Base-by-base conservation (phyloP, 805 yeast genomes). In the Cyberlindnera japonica region DNA sequence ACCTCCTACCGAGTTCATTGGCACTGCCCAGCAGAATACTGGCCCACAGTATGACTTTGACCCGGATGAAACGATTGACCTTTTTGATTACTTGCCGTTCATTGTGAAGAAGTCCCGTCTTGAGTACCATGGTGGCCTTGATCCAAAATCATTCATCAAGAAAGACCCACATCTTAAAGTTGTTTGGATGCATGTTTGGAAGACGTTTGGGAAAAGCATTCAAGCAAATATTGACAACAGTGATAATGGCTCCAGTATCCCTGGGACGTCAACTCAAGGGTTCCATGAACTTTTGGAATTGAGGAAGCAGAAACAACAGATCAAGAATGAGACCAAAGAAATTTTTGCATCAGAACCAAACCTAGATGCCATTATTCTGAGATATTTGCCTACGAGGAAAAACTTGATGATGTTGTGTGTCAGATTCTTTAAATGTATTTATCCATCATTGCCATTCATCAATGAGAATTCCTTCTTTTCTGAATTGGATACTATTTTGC, bases 81-180 rank as follows among this genome's bases (percentile, higher is more conserved):
- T 75, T 24, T 70, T 65, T 44, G 74, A 72, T 2, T 65, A 64
- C 47, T 47, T 67, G 4, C 71, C 82, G 0, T 62, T 74, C 40
- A 57, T 67, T 37, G 45, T 65, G 14, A 64, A 63, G 20, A 68
- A 64, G 35, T 59, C 68, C 4, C 57, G 75, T 31, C 57, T 70
- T 23, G 64, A 66, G 43, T 68, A 69, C 48, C 71, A 67, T 55
- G 83, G 82, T 1, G 77, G 82, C 0, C 63, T 75, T 25, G 57
- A 79, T 1, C 71, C 78, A 71, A 48, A 71, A 4, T 58, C 81
- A 0, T 41, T 72, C 19, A 56, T 77, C 38, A 65, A 67, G 40
- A 74, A 67, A 46, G 84, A 79, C 56, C 62, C 60, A 33, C 61
- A 60, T 50, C 32, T 65, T 41, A 50, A 53, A 14, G 58, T 65